Evolutionary conservation across 192 early-diverging fungal genomes (phyloP), one percentile per base, ranked within the genome.

Genomic region (Coemansia sp.): DNA sequence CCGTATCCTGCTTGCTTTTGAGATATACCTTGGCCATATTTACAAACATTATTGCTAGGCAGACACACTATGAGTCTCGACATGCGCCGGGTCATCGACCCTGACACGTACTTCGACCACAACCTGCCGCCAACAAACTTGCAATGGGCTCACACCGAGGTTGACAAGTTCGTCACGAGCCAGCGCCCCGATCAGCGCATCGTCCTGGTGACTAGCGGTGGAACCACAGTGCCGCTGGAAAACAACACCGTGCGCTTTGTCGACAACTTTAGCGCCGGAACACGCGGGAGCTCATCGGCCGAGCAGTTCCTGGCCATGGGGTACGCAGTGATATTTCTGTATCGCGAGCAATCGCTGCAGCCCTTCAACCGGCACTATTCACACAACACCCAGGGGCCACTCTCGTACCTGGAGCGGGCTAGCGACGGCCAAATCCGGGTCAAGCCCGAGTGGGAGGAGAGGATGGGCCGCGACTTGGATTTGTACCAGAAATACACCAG

Each of bases 231-330:
- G 12, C 95, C 94, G 8, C 80, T 98, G 11, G 95, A 99, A 65
- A 87, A 88, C 60, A 87, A 97, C 68, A 99, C 96, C 3, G 97
- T 99, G 42, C 89, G 97, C 34, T 99, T 99, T 76, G 88, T 99
- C 54, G 97, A 99, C 81, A 99, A 99, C 72, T 99, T 99, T 67
- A 91, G 89, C 42, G 94, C 91, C 4, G 97, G 97, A 12, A 98
- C 91, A 10, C 89, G 97, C 44, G 97, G 97, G 21, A 90, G 95
- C 4, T 85, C 88, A 4, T 97, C 95, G 18, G 93, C 96, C n/a
- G 97, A 99, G 71, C 91, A 93, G 85, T 90, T 91, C 83, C 57
- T 92, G 41, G 81, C 90, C 26, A 67, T 80, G 3, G 95, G 93
- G 2, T 99, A 99, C 68, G 94, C 93, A 0, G 95, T 97, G 8